These are phyloP conservation scores for Exserohilum rostratum DNA, from an alignment of 2,329 filamentous ascomycete species.

Conservation along the genomic window DNA sequence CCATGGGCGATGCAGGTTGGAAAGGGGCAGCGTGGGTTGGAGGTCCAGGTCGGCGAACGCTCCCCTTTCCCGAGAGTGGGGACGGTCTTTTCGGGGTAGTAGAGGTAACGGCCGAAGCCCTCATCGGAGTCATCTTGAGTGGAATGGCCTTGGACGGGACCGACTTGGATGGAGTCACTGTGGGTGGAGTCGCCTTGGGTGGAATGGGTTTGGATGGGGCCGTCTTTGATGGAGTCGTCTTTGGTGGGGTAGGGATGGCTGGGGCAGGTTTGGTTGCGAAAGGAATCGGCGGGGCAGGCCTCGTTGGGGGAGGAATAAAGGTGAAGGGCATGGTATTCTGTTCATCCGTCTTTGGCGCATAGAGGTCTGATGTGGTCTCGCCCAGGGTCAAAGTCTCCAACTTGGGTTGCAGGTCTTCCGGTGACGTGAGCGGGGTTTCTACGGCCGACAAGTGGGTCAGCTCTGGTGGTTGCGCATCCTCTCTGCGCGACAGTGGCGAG, in stretches of 20 bases:
- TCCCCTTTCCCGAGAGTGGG: slow-evolving; percentile 11
- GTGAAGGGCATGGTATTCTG: too few species aligned
- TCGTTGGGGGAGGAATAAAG: too few species aligned
- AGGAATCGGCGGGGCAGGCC: too few species aligned
- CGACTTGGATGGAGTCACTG: background rate
- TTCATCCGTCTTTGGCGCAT: background rate
- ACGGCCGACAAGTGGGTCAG: slow-evolving; percentile 8
- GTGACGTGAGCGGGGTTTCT: slow-evolving; percentile 5
- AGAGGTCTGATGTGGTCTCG: slow-evolving; percentile 1
- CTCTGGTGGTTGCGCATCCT: slow-evolving; percentile 22
- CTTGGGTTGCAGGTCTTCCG: slow-evolving; percentile 1
- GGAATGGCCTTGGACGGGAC: background rate
- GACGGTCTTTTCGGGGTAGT: slow-evolving; percentile 9
- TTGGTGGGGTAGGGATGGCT: background rate
- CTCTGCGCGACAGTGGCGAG: slow-evolving; percentile 34
- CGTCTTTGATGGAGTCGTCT: background rate
- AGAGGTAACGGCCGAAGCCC: background rate
- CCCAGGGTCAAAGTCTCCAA: background rate
- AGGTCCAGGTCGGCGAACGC: slow-evolving; percentile 7
- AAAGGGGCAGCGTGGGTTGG: slow-evolving; percentile 9
- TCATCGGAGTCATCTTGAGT: background rate
- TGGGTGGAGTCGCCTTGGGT: background rate
- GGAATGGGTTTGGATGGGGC: background rate
- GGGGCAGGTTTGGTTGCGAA: too few species aligned
- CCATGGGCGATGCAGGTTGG: slow-evolving; percentile 15